These are phyloP conservation scores for Mycena vitilis DNA, from an alignment of 768 basidiomycete genomes.

Conservation along the genomic window DNA sequence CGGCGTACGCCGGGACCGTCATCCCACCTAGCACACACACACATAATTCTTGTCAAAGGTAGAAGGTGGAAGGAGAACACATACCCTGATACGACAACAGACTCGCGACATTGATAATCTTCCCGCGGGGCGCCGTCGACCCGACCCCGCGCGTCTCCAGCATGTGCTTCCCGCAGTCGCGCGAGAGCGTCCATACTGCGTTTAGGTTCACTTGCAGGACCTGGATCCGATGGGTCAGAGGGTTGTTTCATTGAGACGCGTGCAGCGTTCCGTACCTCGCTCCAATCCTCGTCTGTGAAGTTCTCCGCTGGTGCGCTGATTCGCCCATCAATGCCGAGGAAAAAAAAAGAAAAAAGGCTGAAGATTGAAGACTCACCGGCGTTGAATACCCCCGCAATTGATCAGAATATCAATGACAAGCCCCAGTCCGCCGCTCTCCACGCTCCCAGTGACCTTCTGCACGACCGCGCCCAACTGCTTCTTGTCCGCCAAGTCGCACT, in stretches of 20 bases:
- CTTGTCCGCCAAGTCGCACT: constrained; percentile 36
- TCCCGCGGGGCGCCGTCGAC: constrained; percentile 44
- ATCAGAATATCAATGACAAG: constrained; percentile 57
- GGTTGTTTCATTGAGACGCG: not conserved
- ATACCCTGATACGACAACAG: constrained; percentile 46
- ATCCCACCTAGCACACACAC: constrained; percentile 35
- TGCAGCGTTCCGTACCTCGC: constrained; percentile 48
- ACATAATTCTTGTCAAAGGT: not conserved
- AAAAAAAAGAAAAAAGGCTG: not conserved
- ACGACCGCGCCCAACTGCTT: constrained; percentile 29
- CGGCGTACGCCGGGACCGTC: constrained; percentile 63
- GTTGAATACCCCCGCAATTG: constrained; percentile 59
- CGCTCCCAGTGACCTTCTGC: constrained; percentile 31
- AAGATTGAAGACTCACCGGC: constrained; percentile 36
- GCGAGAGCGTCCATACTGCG: constrained; percentile 57
- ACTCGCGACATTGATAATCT: constrained; percentile 63
- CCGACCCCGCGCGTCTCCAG: constrained; percentile 45
- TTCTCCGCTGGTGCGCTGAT: constrained; percentile 46
- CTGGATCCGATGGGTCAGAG: constrained; percentile 7
- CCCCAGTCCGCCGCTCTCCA: constrained; percentile 23
- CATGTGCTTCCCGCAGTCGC: constrained; percentile 61
- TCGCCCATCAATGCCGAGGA: not conserved
- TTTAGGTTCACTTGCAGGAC: constrained; percentile 59
- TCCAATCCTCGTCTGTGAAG: constrained; percentile 62
- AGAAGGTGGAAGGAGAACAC: not conserved